phyloP scores from a whole-genome alignment of 192 early-diverging fungal species.

The Coemansia furcata region DNA sequence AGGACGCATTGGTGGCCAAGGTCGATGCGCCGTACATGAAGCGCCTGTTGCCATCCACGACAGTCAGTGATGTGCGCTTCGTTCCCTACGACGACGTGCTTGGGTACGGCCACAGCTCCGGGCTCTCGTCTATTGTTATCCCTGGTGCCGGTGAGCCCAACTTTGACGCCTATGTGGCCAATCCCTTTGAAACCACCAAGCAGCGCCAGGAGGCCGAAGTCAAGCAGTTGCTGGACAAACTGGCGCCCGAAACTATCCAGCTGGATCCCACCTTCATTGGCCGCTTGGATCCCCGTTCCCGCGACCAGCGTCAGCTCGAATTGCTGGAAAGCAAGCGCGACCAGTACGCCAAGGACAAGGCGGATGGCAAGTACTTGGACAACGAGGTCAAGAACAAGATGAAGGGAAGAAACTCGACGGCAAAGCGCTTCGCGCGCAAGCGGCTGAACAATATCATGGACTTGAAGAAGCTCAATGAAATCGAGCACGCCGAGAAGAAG shows the following conservation, averaged over 20 bases:
- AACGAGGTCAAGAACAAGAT: slow-evolving; percentile 41
- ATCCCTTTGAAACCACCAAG: slow-evolving; percentile 87
- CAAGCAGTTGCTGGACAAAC: slow-evolving; percentile 82
- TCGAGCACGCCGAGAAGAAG: slow-evolving; percentile 34
- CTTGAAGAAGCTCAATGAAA: slow-evolving; percentile 49
- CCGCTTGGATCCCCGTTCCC: slow-evolving; percentile 65
- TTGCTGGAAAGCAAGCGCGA: slow-evolving; percentile 2
- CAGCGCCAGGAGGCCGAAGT: slow-evolving; percentile 91
- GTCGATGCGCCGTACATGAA: slow-evolving; percentile 86
- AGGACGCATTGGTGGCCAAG: slow-evolving; percentile 74
- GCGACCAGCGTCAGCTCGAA: slow-evolving; percentile 17
- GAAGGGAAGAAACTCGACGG: slow-evolving; percentile 60
- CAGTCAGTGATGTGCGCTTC: slow-evolving; percentile 64
- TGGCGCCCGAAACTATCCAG: slow-evolving; percentile 91
- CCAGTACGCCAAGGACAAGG: slow-evolving; percentile 27
- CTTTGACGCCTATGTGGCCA: slow-evolving; percentile 89
- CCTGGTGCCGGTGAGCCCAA: slow-evolving; percentile 97
- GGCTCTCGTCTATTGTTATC: slow-evolving; percentile 77
- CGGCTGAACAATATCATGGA: slow-evolving; percentile 83
- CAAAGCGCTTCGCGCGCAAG: slow-evolving; percentile 73
- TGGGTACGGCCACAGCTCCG: slow-evolving; percentile 74
- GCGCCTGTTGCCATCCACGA: slow-evolving; percentile 61
- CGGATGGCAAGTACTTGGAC: slow-evolving; percentile 31
- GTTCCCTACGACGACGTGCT: slow-evolving; percentile 97
- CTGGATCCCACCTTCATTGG: slow-evolving; percentile 83